Percentiles rank a stretch among this genome's conserved stretches.
These are phyloP conservation scores for Dendrocalamus sinicus DNA, from an alignment of 176 grass and related monocot genomes.

Conservation along the genomic window DNA sequence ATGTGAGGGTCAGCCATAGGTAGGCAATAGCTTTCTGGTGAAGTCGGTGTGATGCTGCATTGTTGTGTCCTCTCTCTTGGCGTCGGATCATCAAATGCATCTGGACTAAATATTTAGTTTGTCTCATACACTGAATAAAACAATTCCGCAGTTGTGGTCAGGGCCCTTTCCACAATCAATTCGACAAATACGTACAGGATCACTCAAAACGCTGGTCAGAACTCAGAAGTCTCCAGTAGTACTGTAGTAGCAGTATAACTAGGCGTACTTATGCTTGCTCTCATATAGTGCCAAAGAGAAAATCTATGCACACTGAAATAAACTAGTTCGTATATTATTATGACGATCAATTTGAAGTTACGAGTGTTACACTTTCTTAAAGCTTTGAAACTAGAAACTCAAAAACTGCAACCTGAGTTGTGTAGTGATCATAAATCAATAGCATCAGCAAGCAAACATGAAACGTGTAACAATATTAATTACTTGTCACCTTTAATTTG, in stretches of 20 bases:
- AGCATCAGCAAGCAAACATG: not conserved
- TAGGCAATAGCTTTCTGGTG: slow-evolving; percentile 50
- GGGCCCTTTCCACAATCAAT: not conserved
- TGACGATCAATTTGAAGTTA: not conserved
- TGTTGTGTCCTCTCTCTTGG: slow-evolving; percentile 6
- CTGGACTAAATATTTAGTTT: not conserved
- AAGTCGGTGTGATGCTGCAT: slow-evolving; percentile 3
- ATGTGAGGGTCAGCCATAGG: not conserved
- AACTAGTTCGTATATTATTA: not conserved
- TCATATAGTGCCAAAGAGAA: not conserved
- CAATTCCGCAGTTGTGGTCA: not conserved
- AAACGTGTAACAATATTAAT: not conserved
- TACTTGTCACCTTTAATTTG: not conserved
- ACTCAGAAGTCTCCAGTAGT: not conserved
- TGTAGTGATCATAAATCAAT: not conserved
- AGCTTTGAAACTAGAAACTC: no score
- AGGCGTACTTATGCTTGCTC: not conserved
- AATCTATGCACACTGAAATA: not conserved
- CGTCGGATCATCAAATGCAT: not conserved
- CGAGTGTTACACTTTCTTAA: no score
- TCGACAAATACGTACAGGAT: not conserved
- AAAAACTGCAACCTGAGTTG: not conserved
- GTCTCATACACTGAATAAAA: slow-evolving; percentile 20
- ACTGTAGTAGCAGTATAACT: not conserved
- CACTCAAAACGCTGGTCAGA: not conserved